Percentiles rank a stretch among this genome's conserved stretches.
These are phyloP conservation scores for Xylariomycetidae sp. DNA, from an alignment of 2,329 filamentous ascomycete genomes.

Conservation along the genomic window DNA sequence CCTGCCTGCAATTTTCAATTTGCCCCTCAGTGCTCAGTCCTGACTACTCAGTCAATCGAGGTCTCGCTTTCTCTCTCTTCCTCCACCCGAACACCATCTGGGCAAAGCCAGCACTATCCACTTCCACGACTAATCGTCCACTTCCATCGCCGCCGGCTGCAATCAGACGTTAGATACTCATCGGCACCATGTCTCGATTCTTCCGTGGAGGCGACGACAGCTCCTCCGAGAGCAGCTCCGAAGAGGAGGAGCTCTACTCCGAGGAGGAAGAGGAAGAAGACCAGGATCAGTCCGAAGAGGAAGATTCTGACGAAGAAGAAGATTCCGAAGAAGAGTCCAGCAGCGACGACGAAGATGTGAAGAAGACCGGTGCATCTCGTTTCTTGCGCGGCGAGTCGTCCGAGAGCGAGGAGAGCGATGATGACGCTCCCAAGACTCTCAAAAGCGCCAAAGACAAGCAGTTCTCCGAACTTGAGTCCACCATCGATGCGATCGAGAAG, in stretches of 20 bases:
- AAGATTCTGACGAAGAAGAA: slow-evolving; percentile 43
- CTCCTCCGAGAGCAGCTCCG: slow-evolving; percentile 91
- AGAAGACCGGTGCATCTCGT: slow-evolving; percentile 66
- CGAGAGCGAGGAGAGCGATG: slow-evolving; percentile 81
- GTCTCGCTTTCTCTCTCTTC: too few relatives aligned
- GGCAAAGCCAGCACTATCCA: too few relatives aligned
- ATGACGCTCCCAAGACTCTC: slow-evolving; percentile 79
- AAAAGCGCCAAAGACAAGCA: slow-evolving; percentile 99
- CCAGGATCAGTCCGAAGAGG: slow-evolving; percentile 46
- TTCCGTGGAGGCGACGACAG: slow-evolving; percentile 90
- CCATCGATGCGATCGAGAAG: slow-evolving; percentile 89
- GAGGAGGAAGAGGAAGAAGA: slow-evolving; percentile 57
- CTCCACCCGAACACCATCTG: too few relatives aligned
- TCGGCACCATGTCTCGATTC: slow-evolving; percentile 82
- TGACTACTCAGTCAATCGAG: too few relatives aligned
- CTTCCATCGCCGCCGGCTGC: too few relatives aligned
- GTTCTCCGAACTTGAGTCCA: slow-evolving; percentile 86
- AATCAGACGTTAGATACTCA: too few relatives aligned
- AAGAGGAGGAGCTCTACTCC: slow-evolving; percentile 92
- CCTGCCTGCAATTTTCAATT: slow-evolving; percentile 16
- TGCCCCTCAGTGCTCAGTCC: slow-evolving; percentile 23
- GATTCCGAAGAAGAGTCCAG: slow-evolving; percentile 52
- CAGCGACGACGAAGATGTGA: slow-evolving; percentile 59
- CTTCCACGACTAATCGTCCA: too few relatives aligned
- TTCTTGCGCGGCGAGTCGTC: slow-evolving; percentile 77